Evolutionary conservation across 495 filamentous ascomycete genomes (phyloP), one percentile per base, ranked within the genome.

Genomic region (Talaromyces adpressus): DNA sequence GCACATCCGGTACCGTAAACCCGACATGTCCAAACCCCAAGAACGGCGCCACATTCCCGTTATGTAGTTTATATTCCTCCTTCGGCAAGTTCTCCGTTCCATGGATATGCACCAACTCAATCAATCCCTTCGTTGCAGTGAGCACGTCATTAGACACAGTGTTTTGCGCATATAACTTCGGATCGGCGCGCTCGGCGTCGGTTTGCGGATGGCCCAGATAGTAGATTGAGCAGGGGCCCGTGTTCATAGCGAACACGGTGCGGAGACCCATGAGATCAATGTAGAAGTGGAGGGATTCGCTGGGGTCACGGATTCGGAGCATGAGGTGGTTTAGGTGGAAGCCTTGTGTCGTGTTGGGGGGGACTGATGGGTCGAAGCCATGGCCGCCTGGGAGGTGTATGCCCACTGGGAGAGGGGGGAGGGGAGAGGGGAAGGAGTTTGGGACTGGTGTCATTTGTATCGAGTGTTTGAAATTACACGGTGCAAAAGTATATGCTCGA

Each of bases 241-340:
- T 70, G 65, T 78, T 78, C 71, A 77, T 73, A 14, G 75, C 77
- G 68, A 79, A 83, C 49, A 82, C 67, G 11, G 76, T 69, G 22
- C 78, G 79, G 74, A 83, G 78, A 59, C 80, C 80, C 54, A 83
- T 71, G 12, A 79, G 72, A 52, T 77, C 65, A 56, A 74, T 69
- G 61, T 82, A 82, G 72, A 81, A 82, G 64, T 75, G 66, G 0
- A 79, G 68, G 7, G 74, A 77, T 61, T 67, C 70, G 25, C 65
- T 60, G 11, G 78, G 73, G 58, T 81, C 70, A 57, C 65, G 66
- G 54, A 80, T 75, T 59, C 73, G 70, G 60, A 83, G 68, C 62
- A 76, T 73, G 62, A 76, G 62, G 65, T 83, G 80, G 68, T 81
- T 82, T 18, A 81, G 67, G 60, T 71, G 74, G 73, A 76, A 81